phyloP scores from a whole-genome alignment of 2,329 filamentous ascomycete species.

The Nemania sp. region DNA sequence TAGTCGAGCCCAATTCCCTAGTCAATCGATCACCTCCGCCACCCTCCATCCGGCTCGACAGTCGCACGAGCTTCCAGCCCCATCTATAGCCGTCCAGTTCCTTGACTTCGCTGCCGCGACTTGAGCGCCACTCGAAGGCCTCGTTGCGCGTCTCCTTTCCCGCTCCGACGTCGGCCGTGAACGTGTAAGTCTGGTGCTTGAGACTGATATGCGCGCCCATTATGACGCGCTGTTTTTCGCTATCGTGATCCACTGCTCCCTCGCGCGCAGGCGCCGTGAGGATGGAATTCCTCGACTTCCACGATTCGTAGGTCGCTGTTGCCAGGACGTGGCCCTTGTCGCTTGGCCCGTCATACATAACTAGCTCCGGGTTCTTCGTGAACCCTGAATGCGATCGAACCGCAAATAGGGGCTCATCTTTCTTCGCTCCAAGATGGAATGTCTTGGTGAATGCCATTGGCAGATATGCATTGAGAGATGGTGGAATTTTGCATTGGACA shows the following conservation, averaged over 20 bases:
- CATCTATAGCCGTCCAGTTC: conserved; percentile 36
- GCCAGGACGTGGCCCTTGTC: conserved; percentile 38
- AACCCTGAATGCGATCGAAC: conserved; percentile 35
- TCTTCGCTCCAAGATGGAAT: conserved; percentile 38
- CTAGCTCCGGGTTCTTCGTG: conserved; percentile 36
- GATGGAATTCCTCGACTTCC: conserved; percentile 5
- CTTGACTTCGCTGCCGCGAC: conserved; percentile 41
- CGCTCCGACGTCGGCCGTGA: conserved; percentile 38
- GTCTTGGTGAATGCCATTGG: conserved; percentile 9
- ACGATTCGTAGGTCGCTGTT: conserved; percentile 11
- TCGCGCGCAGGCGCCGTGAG: conserved; percentile 29
- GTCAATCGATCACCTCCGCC: conserved; percentile 18
- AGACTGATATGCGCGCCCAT: not conserved
- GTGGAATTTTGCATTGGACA: conserved; percentile 8
- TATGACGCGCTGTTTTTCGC: conserved; percentile 17
- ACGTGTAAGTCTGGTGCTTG: conserved; percentile 35
- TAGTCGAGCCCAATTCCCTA: conserved; percentile 29
- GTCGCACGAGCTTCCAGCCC: conserved; percentile 49
- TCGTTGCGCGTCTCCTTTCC: conserved; percentile 35
- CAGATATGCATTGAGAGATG: conserved; percentile 20
- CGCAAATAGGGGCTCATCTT: conserved; percentile 40
- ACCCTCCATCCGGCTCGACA: conserved; percentile 31
- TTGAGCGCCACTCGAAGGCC: conserved; percentile 50
- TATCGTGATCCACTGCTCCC: conserved; percentile 27
- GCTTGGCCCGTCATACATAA: conserved; percentile 42